Evolutionary conservation across 2,329 filamentous ascomycete species (phyloP).

Genomic region (Rutstroemia sp.): DNA sequence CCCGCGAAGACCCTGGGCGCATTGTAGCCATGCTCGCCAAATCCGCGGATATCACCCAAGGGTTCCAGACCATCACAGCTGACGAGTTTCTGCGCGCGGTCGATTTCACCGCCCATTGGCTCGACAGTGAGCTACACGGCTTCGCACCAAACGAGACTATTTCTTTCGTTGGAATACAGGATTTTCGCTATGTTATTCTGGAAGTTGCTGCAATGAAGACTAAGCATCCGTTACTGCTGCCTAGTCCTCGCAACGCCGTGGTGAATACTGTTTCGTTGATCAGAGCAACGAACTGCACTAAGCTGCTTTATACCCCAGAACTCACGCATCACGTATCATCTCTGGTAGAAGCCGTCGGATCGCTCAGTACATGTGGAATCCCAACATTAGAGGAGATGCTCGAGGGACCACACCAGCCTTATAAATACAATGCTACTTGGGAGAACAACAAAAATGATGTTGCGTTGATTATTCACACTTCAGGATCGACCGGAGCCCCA

Average conservation of each 20-base stretch:
- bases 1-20: constrained; percentile 5
- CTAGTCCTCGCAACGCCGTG: constrained; percentile 16
- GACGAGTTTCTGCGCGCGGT: constrained; percentile 15
- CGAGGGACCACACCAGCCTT: constrained; percentile 13
- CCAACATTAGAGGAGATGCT: constrained; percentile 27
- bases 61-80: constrained; percentile 12
- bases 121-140: constrained; percentile 7
- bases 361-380: constrained; percentile 11
- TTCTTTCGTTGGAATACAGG: constrained; percentile 19
- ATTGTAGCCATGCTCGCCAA: constrained; percentile 14
- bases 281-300: constrained; percentile 9
- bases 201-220: constrained; percentile 9
- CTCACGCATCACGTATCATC: constrained; percentile 4
- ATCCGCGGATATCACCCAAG: not conserved
- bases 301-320: constrained; percentile 12
- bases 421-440: constrained; percentile 30
- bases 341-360: not conserved
- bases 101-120: constrained; percentile 19
- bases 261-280: constrained; percentile 16
- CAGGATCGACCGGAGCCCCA: constrained; percentile 50
- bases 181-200: constrained; percentile 18
- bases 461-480: constrained; percentile 28
- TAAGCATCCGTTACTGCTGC: constrained; percentile 14
- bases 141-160: constrained; percentile 6
- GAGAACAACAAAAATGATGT: constrained; percentile 31